These are phyloP conservation scores for Sphaerulina musiva DNA, from an alignment of 2,329 filamentous ascomycete genomes.

Conservation along the genomic window DNA sequence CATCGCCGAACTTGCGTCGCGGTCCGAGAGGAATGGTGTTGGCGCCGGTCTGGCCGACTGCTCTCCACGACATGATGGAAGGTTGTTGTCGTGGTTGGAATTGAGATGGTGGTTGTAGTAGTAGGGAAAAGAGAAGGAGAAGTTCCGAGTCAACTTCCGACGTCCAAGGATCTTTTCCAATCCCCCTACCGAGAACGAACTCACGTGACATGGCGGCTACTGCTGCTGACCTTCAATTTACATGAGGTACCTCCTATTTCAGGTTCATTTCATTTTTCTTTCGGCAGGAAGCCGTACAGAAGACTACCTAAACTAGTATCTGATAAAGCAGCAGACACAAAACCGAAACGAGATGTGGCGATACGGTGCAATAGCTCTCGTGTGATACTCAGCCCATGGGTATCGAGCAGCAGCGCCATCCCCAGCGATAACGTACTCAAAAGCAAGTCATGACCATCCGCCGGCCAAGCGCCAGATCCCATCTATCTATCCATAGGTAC, in stretches of 20 bases:
- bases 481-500: neutral
- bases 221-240: too few relatives aligned
- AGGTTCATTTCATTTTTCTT: too few relatives aligned
- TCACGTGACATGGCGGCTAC: too few relatives aligned
- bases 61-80: constrained; percentile 56
- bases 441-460: neutral
- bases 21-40: constrained; percentile 96
- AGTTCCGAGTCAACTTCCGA: neutral
- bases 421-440: neutral
- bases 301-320: too few relatives aligned
- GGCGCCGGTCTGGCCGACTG: constrained; percentile 84
- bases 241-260: too few relatives aligned
- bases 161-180: too few relatives aligned
- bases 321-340: neutral
- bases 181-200: too few relatives aligned
- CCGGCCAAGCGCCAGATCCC: neutral
- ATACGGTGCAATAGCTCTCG: neutral
- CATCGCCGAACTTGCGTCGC: constrained; percentile 66
- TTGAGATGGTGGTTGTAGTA: neutral
- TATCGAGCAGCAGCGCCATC: neutral
- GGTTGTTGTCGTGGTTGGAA: constrained; percentile 2
- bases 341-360: neutral
- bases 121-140: neutral
- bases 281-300: too few relatives aligned
- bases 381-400: neutral